Conservation (phyloP, 108 stramenopile genomes). For the Conticribra guillardii region DNA sequence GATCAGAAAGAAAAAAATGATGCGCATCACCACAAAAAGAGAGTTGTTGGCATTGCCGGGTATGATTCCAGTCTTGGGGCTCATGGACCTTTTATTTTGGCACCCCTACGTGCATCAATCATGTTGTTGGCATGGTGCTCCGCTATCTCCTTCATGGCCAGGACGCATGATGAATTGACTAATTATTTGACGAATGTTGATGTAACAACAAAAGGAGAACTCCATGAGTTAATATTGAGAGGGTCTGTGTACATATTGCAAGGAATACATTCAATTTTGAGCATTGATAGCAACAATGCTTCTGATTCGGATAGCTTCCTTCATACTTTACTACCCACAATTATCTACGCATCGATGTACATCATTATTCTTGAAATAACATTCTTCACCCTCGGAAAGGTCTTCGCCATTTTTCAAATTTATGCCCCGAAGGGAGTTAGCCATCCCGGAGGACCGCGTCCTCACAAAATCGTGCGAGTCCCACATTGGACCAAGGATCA, state of each 20-base stretch:
- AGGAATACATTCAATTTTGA: constrained; percentile 19
- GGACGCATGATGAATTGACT: constrained; percentile 25
- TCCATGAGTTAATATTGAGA: constrained; percentile 5
- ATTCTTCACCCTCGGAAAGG: constrained; percentile 22
- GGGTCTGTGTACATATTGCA: constrained; percentile 4
- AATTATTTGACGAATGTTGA: constrained; percentile 7
- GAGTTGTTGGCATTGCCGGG: constrained; percentile 55
- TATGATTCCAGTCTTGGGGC: constrained; percentile 78
- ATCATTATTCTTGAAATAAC: constrained; percentile 20
- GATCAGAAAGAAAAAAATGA: neutral
- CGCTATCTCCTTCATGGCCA: constrained; percentile 32
- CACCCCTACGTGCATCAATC: constrained; percentile 41
- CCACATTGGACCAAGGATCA: constrained; percentile 66
- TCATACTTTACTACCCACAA: constrained; percentile 12
- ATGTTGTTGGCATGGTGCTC: constrained; percentile 46
- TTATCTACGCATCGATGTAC: constrained; percentile 24
- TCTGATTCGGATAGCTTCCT: neutral
- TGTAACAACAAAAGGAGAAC: neutral
- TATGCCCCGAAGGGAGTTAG: constrained; percentile 59
- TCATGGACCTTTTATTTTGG: constrained; percentile 59
- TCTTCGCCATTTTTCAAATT: constrained; percentile 10
- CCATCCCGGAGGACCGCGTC: constrained; percentile 78
- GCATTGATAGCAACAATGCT: neutral
- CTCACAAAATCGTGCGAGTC: constrained; percentile 65
- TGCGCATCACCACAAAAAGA: neutral